A percentile compares a stretch with the other conserved stretches of the same genome.
Evolutionary conservation across 805 yeast genomes (phyloP).

Genomic region (Saccharomyces cerevisiae): DNA sequence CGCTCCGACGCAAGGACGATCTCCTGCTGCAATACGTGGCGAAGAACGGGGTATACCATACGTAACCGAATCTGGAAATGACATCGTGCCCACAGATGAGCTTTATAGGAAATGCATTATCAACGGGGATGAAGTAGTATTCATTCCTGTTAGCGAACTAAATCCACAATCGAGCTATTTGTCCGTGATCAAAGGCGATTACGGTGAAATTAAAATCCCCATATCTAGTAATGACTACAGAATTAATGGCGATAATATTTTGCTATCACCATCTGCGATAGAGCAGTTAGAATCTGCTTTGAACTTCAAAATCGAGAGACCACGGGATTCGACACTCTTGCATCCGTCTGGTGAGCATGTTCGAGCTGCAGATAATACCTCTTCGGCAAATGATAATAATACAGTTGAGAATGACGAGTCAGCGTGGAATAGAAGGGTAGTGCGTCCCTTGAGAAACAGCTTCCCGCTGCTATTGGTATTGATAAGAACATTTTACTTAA

Average conservation of each 20-base stretch:
- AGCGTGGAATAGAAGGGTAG: neutral
- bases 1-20: neutral
- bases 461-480: slow-evolving; percentile 12
- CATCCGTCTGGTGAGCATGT: neutral
- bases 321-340: neutral
- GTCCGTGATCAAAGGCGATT: neutral
- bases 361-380: neutral
- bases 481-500: slow-evolving; percentile 15
- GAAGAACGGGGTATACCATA: neutral
- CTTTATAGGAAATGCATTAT: slow-evolving; percentile 18
- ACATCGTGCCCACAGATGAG: slow-evolving; percentile 11
- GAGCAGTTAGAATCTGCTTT: slow-evolving; percentile 9
- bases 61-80: slow-evolving; percentile 14
- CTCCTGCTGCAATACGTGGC: neutral
- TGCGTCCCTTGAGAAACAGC: neutral
- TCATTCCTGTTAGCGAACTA: slow-evolving; percentile 14
- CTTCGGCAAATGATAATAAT: neutral
- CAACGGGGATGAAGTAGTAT: slow-evolving; percentile 17
- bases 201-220: slow-evolving; percentile 4
- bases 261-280: slow-evolving; percentile 12
- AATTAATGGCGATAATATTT: slow-evolving; percentile 10
- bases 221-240: slow-evolving; percentile 11
- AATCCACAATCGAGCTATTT: slow-evolving; percentile 8
- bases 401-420: neutral
- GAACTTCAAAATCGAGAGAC: neutral